Base-by-base conservation (phyloP, 2,329 filamentous ascomycete genomes). In the Venturia pyrina region DNA sequence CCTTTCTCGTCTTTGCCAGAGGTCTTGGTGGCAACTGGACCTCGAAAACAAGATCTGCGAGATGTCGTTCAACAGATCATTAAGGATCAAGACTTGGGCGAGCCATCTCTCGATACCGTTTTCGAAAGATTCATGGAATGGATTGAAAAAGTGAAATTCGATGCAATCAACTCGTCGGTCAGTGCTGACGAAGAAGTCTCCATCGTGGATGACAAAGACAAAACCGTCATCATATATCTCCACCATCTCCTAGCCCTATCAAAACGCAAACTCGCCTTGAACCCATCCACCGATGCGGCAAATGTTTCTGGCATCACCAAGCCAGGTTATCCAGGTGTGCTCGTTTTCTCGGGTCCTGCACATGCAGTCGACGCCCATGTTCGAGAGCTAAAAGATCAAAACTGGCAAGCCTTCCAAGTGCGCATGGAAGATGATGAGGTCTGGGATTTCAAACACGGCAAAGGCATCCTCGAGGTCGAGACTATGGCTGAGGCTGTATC, bases 401-500 rank as follows among this genome's bases (percentile, higher is more conserved):
- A 79, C 24, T 81, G 79, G 79, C 73, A 76, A 57, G 78, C 79
- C 0, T 81, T 80, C 64, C 78, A 80, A 67, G 75, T 80, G 10
- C 71, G 79, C 7, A 72, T 76, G 44, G 78, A 80, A 57, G 72
- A 70, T 24, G 73, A 73, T 4, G 73, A 75, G 65, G 67, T 70
- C 32, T 80, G 78, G 78, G 62, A 66, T 1, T 78, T 80, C 68
- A 69, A 66, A 64, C 77, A 80, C 68, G 76, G 77, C 0, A 64
- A 46, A 2, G 77, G 75, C 0, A 74, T 80, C 10, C 71, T 69
- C 41, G 79, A 81, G 70, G 75, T 79, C 8, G 78, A 80, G 68
- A 75, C 70, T 0, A 80, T 81, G 78, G 74, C 73, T 7, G 78
- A 80, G 41, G 71, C 79, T 3, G 78, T 79, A 4, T 75, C 73